Conservation (phyloP, 352 stramenopile genomes). For the Phytophthora podocarpi region DNA sequence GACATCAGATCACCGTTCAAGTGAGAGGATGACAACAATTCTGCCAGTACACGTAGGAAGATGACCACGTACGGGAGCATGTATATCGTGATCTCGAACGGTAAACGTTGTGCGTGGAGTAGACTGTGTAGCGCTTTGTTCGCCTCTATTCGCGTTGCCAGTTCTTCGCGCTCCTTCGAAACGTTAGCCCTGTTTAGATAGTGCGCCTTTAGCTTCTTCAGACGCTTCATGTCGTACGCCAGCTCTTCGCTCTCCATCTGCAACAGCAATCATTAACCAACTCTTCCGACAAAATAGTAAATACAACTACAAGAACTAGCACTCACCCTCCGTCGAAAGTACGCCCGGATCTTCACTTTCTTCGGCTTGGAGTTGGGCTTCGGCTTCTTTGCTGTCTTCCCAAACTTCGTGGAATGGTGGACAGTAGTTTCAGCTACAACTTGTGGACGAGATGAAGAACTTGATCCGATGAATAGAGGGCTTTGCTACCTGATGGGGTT, state of each 20-base stretch:
- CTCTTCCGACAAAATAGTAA: too few species aligned
- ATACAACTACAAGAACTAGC: too few species aligned
- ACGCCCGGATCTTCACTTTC: conserved; percentile 23
- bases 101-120: conserved; percentile 18
- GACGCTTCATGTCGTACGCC: conserved; percentile 12
- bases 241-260: conserved; percentile 23
- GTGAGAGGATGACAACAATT: too few species aligned
- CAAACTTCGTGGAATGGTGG: too few species aligned
- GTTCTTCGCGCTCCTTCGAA: neutral
- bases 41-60: too few species aligned
- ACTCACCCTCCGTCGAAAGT: conserved; percentile 8
- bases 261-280: neutral
- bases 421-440: too few species aligned
- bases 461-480: too few species aligned
- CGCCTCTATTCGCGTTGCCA: conserved; percentile 6
- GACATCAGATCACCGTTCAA: conserved; percentile 37
- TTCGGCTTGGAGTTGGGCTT: neutral
- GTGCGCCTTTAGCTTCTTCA: conserved; percentile 14
- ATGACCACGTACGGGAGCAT: too few species aligned
- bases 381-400: neutral
- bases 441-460: too few species aligned
- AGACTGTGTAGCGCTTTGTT: conserved; percentile 15
- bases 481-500: too few species aligned
- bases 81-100: conserved; percentile 19
- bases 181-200: neutral